Conservation (phyloP, 306 rosid genomes). For the Alnus rubra region DNA sequence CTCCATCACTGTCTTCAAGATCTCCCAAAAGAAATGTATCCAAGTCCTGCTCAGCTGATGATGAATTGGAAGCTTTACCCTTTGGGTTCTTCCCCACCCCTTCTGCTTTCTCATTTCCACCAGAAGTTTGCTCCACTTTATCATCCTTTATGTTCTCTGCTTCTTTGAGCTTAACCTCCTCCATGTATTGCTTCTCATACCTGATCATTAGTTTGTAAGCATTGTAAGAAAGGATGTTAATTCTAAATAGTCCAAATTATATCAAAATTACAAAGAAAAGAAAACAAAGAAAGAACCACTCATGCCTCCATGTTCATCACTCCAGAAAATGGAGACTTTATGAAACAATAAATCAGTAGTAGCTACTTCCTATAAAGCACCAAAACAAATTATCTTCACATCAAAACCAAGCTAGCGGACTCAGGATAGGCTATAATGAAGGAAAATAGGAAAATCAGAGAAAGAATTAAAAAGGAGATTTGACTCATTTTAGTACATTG, state of each 20-base stretch:
- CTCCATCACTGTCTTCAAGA: constrained; percentile 94
- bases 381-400: not conserved
- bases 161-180: constrained; percentile 72
- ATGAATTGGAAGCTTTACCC: constrained; percentile 59
- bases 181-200: constrained; percentile 80
- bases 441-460: no score
- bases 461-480: no score
- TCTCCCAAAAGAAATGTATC: constrained; percentile 94
- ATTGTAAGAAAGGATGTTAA: constrained; percentile 9
- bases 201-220: constrained; percentile 45
- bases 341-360: not conserved
- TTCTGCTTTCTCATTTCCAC: constrained; percentile 58
- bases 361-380: not conserved
- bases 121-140: constrained; percentile 49
- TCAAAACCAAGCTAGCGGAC: not conserved
- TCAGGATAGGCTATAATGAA: not conserved
- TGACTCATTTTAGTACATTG: no score
- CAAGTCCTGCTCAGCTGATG: constrained; percentile 81
- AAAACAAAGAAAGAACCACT: not conserved
- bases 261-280: not conserved
- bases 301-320: not conserved
- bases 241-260: constrained; percentile 10
- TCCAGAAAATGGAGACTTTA: not conserved
- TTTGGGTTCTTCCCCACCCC: constrained; percentile 48
- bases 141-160: constrained; percentile 53